phyloP scores from a whole-genome alignment of 306 rosid species.

The Chamaecrista fasciculata region DNA sequence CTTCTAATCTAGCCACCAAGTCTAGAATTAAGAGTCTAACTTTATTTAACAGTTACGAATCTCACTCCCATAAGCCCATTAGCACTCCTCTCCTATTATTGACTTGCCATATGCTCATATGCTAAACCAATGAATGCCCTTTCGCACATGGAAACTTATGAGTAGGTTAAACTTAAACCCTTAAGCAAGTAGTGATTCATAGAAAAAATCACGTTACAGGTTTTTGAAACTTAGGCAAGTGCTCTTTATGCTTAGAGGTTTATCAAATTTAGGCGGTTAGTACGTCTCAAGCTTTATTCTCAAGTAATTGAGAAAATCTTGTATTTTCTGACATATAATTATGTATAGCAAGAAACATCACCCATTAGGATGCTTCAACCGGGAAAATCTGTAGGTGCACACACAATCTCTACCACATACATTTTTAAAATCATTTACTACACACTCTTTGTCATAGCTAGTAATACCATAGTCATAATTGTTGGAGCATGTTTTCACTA shows the following conservation, averaged over 20 bases:
- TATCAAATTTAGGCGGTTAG: background rate
- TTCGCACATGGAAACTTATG: no score
- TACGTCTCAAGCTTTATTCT: background rate
- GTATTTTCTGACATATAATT: background rate
- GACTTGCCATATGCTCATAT: no score
- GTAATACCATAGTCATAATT: background rate
- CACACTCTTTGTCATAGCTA: background rate
- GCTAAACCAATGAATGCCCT: no score
- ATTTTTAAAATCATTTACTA: background rate
- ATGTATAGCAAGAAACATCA: background rate
- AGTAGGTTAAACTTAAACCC: no score
- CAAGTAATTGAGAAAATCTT: background rate
- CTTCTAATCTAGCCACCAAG: no score
- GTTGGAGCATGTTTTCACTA: no score
- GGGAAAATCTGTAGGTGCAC: background rate
- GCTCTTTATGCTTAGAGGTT: slow-evolving; percentile 23
- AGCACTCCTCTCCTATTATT: no score
- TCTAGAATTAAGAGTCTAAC: no score
- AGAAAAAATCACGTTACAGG: slow-evolving; percentile 19
- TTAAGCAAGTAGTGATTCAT: background rate
- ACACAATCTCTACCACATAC: background rate
- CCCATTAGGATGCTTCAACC: background rate
- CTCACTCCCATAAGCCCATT: no score
- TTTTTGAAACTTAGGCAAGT: slow-evolving; percentile 40
- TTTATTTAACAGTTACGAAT: no score